These are phyloP conservation scores for Vicia sativa DNA, from an alignment of 306 rosid genomes.

Conservation along the genomic window DNA sequence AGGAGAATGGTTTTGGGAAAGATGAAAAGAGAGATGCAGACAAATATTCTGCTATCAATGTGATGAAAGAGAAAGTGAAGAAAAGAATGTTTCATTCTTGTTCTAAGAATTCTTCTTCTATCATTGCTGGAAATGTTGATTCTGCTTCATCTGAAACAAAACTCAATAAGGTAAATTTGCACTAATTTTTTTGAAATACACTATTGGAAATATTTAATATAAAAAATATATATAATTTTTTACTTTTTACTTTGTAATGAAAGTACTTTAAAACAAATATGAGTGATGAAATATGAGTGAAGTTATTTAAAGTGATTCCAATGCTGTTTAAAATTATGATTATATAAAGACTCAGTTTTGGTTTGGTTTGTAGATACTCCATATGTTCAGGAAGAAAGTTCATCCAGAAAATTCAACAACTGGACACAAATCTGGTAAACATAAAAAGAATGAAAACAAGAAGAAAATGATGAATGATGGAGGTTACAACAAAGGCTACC, in stretches of 20 bases:
- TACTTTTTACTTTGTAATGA: constrained; percentile 64
- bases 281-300: too few relatives aligned
- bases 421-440: constrained; percentile 48
- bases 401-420: constrained; percentile 71
- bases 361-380: constrained; percentile 70
- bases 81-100: constrained; percentile 68
- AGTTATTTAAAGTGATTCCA: too few relatives aligned
- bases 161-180: constrained; percentile 62
- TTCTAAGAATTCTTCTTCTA: constrained; percentile 52
- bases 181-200: constrained; percentile 1
- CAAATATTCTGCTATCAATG: constrained; percentile 1
- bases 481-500: constrained; percentile 47
- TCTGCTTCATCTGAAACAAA: constrained; percentile 79
- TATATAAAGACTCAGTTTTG: background rate
- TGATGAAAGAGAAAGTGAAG: constrained; percentile 67
- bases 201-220: too few relatives aligned
- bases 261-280: too few relatives aligned
- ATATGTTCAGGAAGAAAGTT: constrained; percentile 80
- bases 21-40: constrained; percentile 23
- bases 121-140: constrained; percentile 51
- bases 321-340: too few relatives aligned
- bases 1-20: constrained; percentile 57
- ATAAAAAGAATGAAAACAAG: constrained; percentile 53
- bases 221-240: constrained; percentile 55
- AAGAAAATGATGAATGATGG: constrained; percentile 59